A percentile compares a stretch with the other conserved stretches of the same genome.
Conservation (phyloP, 108 stramenopile species). For the Cyclotella choctawhatcheeana region DNA sequence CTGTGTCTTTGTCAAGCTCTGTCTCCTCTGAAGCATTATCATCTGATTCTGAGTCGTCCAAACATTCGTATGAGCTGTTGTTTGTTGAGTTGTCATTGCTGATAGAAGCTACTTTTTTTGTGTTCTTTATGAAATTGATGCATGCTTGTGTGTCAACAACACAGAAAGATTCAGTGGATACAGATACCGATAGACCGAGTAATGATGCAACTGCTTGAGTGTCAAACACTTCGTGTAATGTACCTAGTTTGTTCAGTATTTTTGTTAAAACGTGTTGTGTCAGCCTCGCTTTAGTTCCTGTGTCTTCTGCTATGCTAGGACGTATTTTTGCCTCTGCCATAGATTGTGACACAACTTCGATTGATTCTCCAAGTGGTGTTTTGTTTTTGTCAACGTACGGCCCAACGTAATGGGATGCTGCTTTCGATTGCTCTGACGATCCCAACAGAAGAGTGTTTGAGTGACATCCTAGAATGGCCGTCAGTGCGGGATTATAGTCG, state of each 20-base stretch:
- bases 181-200: not conserved
- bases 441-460: slow-evolving; percentile 10
- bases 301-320: slow-evolving; percentile 5
- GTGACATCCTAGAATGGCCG: slow-evolving; percentile 19
- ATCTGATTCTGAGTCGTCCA: no score
- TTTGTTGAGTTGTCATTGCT: no score
- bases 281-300: not conserved
- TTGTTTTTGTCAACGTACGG: slow-evolving; percentile 23
- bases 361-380: slow-evolving; percentile 1
- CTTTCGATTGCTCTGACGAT: slow-evolving; percentile 26
- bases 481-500: slow-evolving; percentile 21
- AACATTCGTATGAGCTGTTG: no score
- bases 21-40: no score
- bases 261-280: slow-evolving; percentile 13
- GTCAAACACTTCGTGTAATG: slow-evolving; percentile 14
- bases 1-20: no score
- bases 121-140: slow-evolving; percentile 21
- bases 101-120: no score
- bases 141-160: slow-evolving; percentile 3
- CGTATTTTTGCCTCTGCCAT: not conserved
- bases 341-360: slow-evolving; percentile 13
- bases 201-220: slow-evolving; percentile 17
- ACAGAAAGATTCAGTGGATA: not conserved
- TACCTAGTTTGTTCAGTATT: slow-evolving; percentile 17
- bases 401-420: slow-evolving; percentile 13